These are phyloP conservation scores for Ilex asprella DNA, from an alignment of 257 asterid genomes.

Conservation along the genomic window DNA sequence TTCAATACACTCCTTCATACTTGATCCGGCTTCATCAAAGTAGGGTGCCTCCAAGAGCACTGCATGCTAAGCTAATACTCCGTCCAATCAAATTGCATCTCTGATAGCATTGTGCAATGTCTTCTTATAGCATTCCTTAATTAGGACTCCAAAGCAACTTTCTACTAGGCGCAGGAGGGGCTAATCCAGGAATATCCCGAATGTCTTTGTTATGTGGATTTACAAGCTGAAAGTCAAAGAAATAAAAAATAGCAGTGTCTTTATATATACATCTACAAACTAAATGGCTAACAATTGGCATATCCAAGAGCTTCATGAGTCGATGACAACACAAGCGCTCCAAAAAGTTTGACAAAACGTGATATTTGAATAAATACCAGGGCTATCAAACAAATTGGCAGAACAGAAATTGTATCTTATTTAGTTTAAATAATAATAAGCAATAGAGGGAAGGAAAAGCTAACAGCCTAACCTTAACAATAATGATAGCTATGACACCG, in stretches of 20 bases:
- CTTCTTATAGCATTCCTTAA: constrained; percentile 17
- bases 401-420: too few relatives aligned
- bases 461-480: constrained; percentile 68
- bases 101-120: neutral
- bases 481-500: constrained; percentile 79
- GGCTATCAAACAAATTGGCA: too few relatives aligned
- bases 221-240: constrained; percentile 52
- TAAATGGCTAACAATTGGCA: neutral
- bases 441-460: constrained; percentile 5
- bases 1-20: neutral
- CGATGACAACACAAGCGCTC: neutral
- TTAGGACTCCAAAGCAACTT: constrained; percentile 57
- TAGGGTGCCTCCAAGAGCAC: neutral
- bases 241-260: neutral
- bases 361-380: too few relatives aligned
- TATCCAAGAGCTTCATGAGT: neutral
- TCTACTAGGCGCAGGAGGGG: constrained; percentile 84
- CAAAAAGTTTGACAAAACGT: neutral
- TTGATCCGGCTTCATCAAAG: neutral
- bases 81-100: neutral
- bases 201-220: constrained; percentile 83
- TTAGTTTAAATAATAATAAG: neutral
- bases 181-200: constrained; percentile 86
- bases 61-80: neutral
- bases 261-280: neutral